phyloP scores from a whole-genome alignment of 306 rosid genomes.

The Vigna nakashimae region DNA sequence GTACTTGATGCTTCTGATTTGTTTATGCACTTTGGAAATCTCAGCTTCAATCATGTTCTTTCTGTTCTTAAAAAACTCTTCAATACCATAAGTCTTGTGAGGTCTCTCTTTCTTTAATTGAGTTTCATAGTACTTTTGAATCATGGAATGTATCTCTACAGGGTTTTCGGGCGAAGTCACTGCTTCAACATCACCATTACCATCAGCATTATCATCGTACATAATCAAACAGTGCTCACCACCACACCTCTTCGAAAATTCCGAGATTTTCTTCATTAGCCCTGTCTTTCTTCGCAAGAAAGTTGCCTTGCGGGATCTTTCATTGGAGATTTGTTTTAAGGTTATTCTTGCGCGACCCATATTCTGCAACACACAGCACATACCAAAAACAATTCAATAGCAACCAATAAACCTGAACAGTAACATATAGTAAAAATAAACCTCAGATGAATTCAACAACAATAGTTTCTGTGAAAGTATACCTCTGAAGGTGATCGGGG shows the following conservation, averaged over 20 bases:
- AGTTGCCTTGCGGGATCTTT: background rate
- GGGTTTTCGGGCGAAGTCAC: background rate
- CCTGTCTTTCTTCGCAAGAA: constrained; percentile 33
- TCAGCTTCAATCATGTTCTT: constrained; percentile 21
- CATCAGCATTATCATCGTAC: background rate
- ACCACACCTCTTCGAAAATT: background rate
- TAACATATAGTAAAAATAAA: too few species aligned
- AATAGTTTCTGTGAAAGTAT: too few species aligned
- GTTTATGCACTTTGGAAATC: constrained; percentile 20
- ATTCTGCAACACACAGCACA: background rate
- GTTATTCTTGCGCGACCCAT: constrained; percentile 43
- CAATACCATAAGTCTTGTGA: background rate
- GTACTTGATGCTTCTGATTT: constrained; percentile 10
- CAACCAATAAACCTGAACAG: too few species aligned
- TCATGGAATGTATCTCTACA: background rate
- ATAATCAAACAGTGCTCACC: background rate
- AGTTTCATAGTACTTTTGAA: background rate
- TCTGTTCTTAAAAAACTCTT: constrained; percentile 27
- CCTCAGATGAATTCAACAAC: too few species aligned
- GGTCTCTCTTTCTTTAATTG: background rate
- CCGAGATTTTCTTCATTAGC: background rate
- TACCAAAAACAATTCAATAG: too few species aligned
- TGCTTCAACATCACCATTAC: background rate
- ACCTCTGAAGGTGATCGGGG: too few species aligned
- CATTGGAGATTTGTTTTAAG: background rate